A percentile compares a stretch with the other conserved stretches of the same genome.
phyloP scores from a whole-genome alignment of 2,329 filamentous ascomycete species.

The Epicoccum nigrum region DNA sequence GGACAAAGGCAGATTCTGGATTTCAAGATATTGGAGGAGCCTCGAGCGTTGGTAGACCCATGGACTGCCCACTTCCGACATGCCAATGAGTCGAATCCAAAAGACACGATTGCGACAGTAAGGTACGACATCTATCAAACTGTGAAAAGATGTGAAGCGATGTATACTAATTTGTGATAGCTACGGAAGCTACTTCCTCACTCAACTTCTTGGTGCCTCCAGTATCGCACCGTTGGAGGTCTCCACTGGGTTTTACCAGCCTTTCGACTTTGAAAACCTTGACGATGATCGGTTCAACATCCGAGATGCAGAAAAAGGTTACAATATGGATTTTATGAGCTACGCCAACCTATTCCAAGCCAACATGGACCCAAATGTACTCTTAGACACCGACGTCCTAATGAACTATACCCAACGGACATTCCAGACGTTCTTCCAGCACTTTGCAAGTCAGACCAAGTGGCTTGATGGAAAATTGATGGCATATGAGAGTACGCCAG shows the following conservation, averaged over 20 bases:
- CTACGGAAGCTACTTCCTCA: slow-evolving; percentile 3
- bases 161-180: not conserved
- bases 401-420: slow-evolving; percentile 20
- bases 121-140: not conserved
- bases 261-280: slow-evolving; percentile 3
- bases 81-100: not conserved
- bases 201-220: slow-evolving; percentile 2
- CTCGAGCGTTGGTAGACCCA: not conserved
- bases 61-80: not conserved
- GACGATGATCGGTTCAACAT: slow-evolving; percentile 24
- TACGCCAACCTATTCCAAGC: slow-evolving; percentile 31
- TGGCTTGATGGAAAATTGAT: not conserved
- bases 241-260: not conserved
- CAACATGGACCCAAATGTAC: slow-evolving; percentile 17
- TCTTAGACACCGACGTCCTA: slow-evolving; percentile 17
- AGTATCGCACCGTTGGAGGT: not conserved
- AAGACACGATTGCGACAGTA: not conserved
- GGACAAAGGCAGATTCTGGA: slow-evolving; percentile 11
- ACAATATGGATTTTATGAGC: slow-evolving; percentile 39
- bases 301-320: slow-evolving; percentile 21
- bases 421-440: slow-evolving; percentile 36
- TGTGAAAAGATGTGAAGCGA: not conserved
- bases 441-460: slow-evolving; percentile 8
- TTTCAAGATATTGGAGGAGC: slow-evolving; percentile 12
- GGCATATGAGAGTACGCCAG: slow-evolving; percentile 23